Evolutionary conservation across 345 rosid species (phyloP), one percentile per base, ranked within the genome.

Genomic region (Gossypium arboreum): DNA sequence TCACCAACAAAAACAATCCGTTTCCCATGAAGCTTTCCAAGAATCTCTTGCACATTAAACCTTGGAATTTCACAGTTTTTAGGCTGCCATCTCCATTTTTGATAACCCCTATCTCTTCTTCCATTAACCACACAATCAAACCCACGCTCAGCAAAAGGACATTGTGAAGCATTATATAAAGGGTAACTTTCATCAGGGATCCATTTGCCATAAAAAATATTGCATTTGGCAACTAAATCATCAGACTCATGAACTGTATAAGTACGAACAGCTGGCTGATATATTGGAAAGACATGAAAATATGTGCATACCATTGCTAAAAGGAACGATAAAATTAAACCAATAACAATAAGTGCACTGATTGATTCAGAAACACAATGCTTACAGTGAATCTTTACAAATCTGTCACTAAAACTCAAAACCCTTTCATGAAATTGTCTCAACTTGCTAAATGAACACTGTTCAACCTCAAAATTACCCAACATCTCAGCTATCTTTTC

Each of bases 1-100:
- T 90, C 92, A 1, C 96, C 96, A 12, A 86, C 89, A 77, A 91
- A 91, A 80, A 86, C 89, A 71, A 90, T 54, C 34, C 94, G 84
- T 68, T 88, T 87, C 68, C 93, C 89, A 0, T 88, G 87, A 48
- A 88, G 85, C 75, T 80, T 78, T 68, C 85, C 76, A 18, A 90
- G 91, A 68, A 81, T 72, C 67, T 60, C 74, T 34, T 20, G 81
- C 15, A 73, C 85, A 63, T 83, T 58, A 78, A 88, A 87, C 77
- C 79, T 83, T 1, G 91, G 92, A 73, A 91, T 83, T 43, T 86
- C 90, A 78, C 92, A 91, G 68, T 83, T 44, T 51, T 78, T 82
- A 18, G 95, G 95, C 87, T 85, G 88, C 95, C 95, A 91, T 78
- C 87, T 85, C 92, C 87, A 88, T 75, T 85, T 87, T 18, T 76